Percentiles rank a stretch among this genome's conserved stretches.
Evolutionary conservation across 1,139 yeast genomes (phyloP).

Genomic region (Saccharomyces hybrid): DNA sequence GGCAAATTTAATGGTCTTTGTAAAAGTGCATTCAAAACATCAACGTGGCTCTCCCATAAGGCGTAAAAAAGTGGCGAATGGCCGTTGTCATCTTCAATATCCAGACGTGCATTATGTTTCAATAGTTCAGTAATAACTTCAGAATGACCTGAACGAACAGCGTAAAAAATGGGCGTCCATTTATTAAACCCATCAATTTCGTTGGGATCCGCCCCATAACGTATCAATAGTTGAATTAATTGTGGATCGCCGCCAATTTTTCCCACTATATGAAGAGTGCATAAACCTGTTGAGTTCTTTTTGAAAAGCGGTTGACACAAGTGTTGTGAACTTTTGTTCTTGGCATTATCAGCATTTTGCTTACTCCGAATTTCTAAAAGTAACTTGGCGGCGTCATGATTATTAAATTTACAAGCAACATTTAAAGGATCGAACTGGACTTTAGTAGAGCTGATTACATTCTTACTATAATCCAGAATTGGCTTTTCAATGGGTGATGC

Average conservation of each 20-base stretch:
- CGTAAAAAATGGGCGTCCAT: conserved; percentile 92
- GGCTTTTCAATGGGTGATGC: conserved; percentile 39
- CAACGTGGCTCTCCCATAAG: conserved; percentile 86
- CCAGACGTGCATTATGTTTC: conserved; percentile 58
- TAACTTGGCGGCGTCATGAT: conserved; percentile 59
- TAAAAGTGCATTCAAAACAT: conserved; percentile 60
- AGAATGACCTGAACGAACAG: conserved; percentile 79
- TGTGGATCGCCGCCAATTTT: conserved; percentile 65
- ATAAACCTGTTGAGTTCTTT: conserved; percentile 67
- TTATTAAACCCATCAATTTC: conserved; percentile 75
- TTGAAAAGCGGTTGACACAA: conserved; percentile 1
- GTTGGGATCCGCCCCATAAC: conserved; percentile 72
- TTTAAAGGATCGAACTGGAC: conserved; percentile 70
- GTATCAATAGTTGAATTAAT: conserved; percentile 57
- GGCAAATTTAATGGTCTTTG: conserved; percentile 18
- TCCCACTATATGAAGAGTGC: conserved; percentile 83
- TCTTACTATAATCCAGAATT: background rate
- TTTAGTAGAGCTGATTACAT: background rate
- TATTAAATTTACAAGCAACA: conserved; percentile 83
- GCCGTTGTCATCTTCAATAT: conserved; percentile 75
- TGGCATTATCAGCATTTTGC: conserved; percentile 5
- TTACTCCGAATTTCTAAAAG: conserved; percentile 35
- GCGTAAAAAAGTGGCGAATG: conserved; percentile 81
- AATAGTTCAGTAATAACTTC: conserved; percentile 64
- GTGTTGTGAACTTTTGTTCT: background rate